Conservation (phyloP, 179 eudicot genomes). For the Corrigiola litoralis region DNA sequence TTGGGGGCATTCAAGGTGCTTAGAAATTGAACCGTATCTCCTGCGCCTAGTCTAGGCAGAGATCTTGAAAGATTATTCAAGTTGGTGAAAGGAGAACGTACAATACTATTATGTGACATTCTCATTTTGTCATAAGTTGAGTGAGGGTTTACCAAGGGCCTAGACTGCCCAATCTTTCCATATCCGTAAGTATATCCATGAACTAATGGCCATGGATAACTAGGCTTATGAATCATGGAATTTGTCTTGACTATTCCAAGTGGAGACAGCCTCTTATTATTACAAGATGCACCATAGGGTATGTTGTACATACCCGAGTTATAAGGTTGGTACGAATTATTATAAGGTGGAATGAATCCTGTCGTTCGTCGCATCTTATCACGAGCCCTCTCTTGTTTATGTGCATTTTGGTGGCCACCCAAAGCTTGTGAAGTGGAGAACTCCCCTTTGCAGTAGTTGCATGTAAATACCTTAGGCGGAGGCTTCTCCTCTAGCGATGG, state of each 20-base stretch:
- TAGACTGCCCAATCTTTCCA: neutral
- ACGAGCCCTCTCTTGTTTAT: conserved; percentile 35
- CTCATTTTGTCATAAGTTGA: neutral
- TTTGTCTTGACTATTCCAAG: conserved; percentile 27
- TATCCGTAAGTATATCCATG: conserved; percentile 13
- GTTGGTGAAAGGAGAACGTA: conserved; percentile 7
- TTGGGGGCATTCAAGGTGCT: neutral
- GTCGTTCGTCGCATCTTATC: conserved; percentile 28
- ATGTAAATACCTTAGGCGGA: conserved; percentile 25
- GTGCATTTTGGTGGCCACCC: conserved; percentile 43
- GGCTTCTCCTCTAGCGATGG: neutral
- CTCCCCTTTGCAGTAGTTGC: conserved; percentile 35
- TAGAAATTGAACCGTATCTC: conserved; percentile 6
- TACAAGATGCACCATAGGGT: conserved; percentile 10
- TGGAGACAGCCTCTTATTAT: conserved; percentile 11
- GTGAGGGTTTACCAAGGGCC: neutral
- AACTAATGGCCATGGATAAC: conserved; percentile 7
- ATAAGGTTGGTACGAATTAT: conserved; percentile 17
- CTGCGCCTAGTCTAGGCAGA: conserved; percentile 10
- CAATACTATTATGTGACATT: neutral
- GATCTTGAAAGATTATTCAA: conserved; percentile 16
- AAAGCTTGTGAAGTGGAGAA: conserved; percentile 38
- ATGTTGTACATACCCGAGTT: conserved; percentile 13
- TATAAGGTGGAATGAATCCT: conserved; percentile 13
- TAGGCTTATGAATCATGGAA: conserved; percentile 30